A percentile compares a stretch with the other conserved stretches of the same genome.
phyloP scores from a whole-genome alignment of 257 asterid species.

The Solanum phureja region DNA sequence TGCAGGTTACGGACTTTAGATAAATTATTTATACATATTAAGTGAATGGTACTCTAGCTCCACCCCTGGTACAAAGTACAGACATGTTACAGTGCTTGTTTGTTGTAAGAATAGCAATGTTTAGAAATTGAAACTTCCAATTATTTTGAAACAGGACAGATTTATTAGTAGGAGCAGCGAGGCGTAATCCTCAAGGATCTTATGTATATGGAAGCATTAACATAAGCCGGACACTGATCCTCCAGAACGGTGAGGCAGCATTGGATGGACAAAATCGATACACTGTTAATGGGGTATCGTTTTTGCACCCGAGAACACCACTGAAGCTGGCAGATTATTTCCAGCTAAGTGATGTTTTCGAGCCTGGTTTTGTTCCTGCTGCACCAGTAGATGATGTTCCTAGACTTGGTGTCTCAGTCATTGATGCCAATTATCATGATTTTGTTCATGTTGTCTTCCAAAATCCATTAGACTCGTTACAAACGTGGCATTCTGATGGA shows the following conservation, averaged over 20 bases:
- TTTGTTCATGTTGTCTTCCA: neutral
- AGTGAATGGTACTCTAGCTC: neutral
- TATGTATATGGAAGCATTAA: neutral
- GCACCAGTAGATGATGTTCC: neutral
- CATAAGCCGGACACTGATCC: neutral
- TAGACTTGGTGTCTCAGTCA: neutral
- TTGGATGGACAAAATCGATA: neutral
- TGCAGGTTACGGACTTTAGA: neutral
- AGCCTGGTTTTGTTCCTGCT: neutral
- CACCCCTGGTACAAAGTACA: neutral
- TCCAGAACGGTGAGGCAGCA: neutral
- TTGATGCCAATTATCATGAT: neutral
- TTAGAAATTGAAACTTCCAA: neutral
- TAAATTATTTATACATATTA: neutral
- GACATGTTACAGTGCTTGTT: neutral
- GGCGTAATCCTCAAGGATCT: neutral
- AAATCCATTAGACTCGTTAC: neutral
- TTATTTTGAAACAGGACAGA: neutral
- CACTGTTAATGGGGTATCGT: neutral
- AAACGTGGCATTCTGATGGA: neutral
- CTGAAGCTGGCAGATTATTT: neutral
- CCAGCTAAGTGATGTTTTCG: neutral
- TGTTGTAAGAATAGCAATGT: neutral
- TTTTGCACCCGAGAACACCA: neutral
- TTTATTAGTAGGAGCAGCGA: neutral